Evolutionary conservation across 495 filamentous ascomycete genomes (phyloP).

Genomic region (Bryoglossum gracile): DNA sequence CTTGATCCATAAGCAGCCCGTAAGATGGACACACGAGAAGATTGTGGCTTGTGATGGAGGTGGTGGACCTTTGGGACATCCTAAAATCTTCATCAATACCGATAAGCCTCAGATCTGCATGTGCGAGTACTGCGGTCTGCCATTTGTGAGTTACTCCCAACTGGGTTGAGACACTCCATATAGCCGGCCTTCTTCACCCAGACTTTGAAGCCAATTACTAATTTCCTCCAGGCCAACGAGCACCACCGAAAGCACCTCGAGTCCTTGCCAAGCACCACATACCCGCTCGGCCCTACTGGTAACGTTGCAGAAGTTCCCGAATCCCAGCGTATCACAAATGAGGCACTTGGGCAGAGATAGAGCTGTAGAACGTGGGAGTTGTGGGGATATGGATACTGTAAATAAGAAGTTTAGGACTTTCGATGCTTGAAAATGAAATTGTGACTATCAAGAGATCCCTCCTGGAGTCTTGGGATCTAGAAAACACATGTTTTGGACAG

Average conservation of each 20-base stretch:
- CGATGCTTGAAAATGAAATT: not conserved
- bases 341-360: conserved; percentile 46
- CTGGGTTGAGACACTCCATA: not conserved
- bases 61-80: conserved; percentile 86
- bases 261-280: conserved; percentile 68
- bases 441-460: not conserved
- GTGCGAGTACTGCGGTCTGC: conserved; percentile 92
- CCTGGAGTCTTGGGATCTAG: no score
- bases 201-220: conserved; percentile 7
- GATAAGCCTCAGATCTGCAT: conserved; percentile 90
- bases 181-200: not conserved
- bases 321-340: conserved; percentile 45
- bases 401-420: conserved; percentile 16
- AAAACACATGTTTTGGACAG: no score
- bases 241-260: conserved; percentile 76
- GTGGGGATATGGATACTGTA: conserved; percentile 10
- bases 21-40: conserved; percentile 78
- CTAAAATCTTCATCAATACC: conserved; percentile 91
- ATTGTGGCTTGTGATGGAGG: conserved; percentile 88
- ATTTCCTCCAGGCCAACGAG: conserved; percentile 64
- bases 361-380: conserved; percentile 4
- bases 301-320: conserved; percentile 47
- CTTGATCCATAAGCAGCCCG: conserved; percentile 91
- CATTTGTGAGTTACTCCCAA: conserved; percentile 67
- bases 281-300: conserved; percentile 54